Evolutionary conservation across 108 stramenopile genomes (phyloP), one percentile per base, ranked within the genome.

Genomic region (Cyclotella atomus): DNA sequence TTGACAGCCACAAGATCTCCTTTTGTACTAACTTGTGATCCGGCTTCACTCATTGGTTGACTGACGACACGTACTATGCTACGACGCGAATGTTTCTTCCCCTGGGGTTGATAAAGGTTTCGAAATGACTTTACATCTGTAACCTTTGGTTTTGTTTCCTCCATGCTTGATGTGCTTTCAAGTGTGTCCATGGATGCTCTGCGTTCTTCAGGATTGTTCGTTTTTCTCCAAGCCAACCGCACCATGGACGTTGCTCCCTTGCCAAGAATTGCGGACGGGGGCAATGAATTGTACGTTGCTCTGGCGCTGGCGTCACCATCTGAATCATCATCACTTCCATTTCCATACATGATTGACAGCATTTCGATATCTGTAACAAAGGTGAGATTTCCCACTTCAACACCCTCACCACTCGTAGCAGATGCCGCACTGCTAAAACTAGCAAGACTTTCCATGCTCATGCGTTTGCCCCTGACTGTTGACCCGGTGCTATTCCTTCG

Each of bases 1-100:
- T 95, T 95, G 43, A 95, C 92, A 3, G 94, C 94, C 9, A 93
- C 91, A 6, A 90, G 70, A 20, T 91, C 83, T 35, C 86, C 91
- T 38, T 83, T 71, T 0, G 43, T 3, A 27, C 28, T 49, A 30
- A 27, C 17, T 1, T 32, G 9, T 4, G 28, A 32, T 15, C 17
- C 30, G n/a, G 21, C 47, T 6, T 69, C 59, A 65, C 41, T 64
- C 12, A 45, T 33, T 4, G 46, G 47, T 9, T 20, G 53, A 28
- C 36, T 41, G 32, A 53, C 35, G 32, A 79, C 71, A 44, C 54
- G 55, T 28, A 78, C 77, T 16, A 70, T 57, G 59, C 71, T 79
- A 10, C 78, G 57, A 20, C 55, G 70, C 30, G 45, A 49, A 38
- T 16, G 59, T 2, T 27, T 10, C 35, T 34, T 38, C 30, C 32